Evolutionary conservation across 192 early-diverging fungal species (phyloP).

Genomic region (Geosiphon pyriformis): DNA sequence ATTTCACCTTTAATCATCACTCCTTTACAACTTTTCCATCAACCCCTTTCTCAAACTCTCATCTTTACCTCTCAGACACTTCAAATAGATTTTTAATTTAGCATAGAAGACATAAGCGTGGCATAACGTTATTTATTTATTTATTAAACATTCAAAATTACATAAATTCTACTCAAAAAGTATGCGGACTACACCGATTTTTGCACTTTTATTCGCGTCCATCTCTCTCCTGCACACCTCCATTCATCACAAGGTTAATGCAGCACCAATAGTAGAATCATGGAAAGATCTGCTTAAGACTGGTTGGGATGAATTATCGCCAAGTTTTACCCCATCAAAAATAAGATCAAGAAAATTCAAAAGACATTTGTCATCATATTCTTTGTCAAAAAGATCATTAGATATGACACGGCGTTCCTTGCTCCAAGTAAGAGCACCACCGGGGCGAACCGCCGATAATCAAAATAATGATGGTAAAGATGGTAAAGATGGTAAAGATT

Average conservation of each 20-base stretch:
- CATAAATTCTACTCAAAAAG: background rate
- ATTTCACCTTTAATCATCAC: no score
- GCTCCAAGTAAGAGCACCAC: conserved; percentile 5
- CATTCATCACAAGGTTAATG: background rate
- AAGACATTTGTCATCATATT: background rate
- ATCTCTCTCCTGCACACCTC: conserved; percentile 6
- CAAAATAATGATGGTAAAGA: background rate
- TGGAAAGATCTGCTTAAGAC: background rate
- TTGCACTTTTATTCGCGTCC: conserved; percentile 11
- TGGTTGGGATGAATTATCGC: background rate
- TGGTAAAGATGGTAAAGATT: background rate
- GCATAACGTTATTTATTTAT: no score
- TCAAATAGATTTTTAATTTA: no score
- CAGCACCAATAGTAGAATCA: background rate
- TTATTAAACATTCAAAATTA: no score
- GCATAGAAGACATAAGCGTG: no score
- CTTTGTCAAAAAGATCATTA: no score
- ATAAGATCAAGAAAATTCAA: background rate
- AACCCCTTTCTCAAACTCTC: no score
- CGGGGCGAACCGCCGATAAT: background rate
- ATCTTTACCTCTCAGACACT: no score
- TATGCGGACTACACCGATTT: conserved; percentile 1
- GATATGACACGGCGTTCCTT: background rate
- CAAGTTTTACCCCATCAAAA: no score
- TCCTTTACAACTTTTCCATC: no score